Conservation (phyloP, 1,284 basidiomycete genomes). For the Malassezia slooffiae region DNA sequence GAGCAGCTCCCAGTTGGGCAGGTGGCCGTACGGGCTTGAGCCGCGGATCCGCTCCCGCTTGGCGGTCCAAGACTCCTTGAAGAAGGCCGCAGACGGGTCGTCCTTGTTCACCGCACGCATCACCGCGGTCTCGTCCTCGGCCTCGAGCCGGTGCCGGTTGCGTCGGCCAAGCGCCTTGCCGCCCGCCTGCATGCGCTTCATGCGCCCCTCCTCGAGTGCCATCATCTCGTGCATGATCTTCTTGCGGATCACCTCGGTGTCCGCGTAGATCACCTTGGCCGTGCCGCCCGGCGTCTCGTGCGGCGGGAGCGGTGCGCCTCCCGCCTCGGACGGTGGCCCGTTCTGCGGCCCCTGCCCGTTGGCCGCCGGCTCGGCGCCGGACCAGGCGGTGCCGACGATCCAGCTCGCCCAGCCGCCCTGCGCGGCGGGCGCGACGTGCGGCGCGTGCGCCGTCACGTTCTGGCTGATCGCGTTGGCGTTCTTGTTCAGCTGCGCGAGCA, state of each 20-base stretch:
- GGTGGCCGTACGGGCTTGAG: conserved; percentile 85
- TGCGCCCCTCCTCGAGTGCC: conserved; percentile 85
- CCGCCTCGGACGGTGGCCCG: too few species aligned
- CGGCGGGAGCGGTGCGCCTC: background rate
- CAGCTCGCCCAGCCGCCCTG: conserved; percentile 38
- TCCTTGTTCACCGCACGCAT: conserved; percentile 83
- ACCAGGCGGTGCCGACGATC: conserved; percentile 40
- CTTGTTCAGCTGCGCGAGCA: conserved; percentile 85
- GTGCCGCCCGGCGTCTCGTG: conserved; percentile 4
- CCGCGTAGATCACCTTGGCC: conserved; percentile 27
- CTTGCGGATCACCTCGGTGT: conserved; percentile 67
- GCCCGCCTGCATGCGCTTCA: conserved; percentile 76
- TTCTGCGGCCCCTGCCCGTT: background rate
- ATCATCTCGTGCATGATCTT: conserved; percentile 99
- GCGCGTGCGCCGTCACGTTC: conserved; percentile 20
- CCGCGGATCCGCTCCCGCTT: conserved; percentile 93
- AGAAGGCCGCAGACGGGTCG: conserved; percentile 80
- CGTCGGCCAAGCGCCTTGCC: conserved; percentile 18
- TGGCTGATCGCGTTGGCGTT: conserved; percentile 27
- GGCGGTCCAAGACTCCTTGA: conserved; percentile 84
- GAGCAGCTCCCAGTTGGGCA: conserved; percentile 68
- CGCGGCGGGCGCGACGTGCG: conserved; percentile 21
- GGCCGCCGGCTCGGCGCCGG: conserved; percentile 7
- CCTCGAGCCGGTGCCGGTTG: conserved; percentile 58
- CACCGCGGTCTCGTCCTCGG: conserved; percentile 58